Evolutionary conservation across 2,329 filamentous ascomycete genomes (phyloP), one percentile per base, ranked within the genome.

Genomic region (Reticulascus tulasneorum): DNA sequence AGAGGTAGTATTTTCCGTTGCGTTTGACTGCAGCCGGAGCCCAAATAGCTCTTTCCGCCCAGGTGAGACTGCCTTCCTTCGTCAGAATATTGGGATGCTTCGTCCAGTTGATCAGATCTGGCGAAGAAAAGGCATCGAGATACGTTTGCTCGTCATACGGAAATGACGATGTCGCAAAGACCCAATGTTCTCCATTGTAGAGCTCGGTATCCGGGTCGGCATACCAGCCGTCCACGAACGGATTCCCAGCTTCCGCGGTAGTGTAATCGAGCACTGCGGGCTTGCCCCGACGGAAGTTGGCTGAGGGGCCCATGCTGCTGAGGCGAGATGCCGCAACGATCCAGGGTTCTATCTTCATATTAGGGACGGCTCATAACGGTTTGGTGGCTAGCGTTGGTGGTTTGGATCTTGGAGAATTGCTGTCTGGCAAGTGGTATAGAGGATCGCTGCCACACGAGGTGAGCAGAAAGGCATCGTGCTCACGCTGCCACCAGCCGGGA

Each of bases 41-140:
- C 79, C 79, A 83, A 6, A 80, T 70, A 47, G 82, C 79, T 44
- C 80, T 79, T 2, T 65, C 70, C 1, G 77, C 77, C 79, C 79
- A 84, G 4, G 77, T 76, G 2, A 84, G 68, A n/a, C n/a, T n/a
- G 36, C 80, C 67, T 9, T 65, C 66, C n/a, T 49, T 53, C 0
- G 27, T 66, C 18, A 74, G 53, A 37, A 73, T 59, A 23, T 59
- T 59, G 13, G 57, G 48, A 41, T 72, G 62, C 39, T 67, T 70
- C 13, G 60, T 69, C 70, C 69, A 74, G 34, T 64, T 54, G 25
- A 72, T 49, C 29, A 74, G 52, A 40, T 74, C 69, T 1, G 57
- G 53, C 10, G 66, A 71, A 3, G 68, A 72, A 52, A 73, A 73
- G 36, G 67, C 68, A 42, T 73, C 69, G 28, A 73, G 60, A 46